Base-by-base conservation (phyloP, 106 monocot species). In the Allium cepa region DNA sequence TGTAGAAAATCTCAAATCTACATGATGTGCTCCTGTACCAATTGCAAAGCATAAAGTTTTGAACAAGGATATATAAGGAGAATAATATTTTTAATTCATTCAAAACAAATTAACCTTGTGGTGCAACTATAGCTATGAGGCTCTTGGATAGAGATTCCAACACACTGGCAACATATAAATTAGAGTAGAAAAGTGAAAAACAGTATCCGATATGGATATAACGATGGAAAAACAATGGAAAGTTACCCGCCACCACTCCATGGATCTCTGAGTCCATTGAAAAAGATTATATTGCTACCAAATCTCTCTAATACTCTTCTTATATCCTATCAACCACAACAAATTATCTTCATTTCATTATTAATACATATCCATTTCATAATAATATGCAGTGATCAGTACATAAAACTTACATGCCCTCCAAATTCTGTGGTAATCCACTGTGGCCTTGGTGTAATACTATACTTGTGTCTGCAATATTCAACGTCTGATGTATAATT, bases 161-260 rank as follows among this genome's bases (percentile, higher is more conserved):
- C 2, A 69, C 68, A 56, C 68, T 69, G 68, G 11, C 1, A 11
- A 10, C 10, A n/a, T 56, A 4, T 26, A 63, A 47, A 46, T 14
- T 22, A 60, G 36, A 36, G 36, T 36, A 36, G 36, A 36, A 36
- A 36, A 36, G 53, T 15, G 53, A 15, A 15, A 22, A 15, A 55
- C 53, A 15, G 53, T 55, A 55, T 55, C 2, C 7, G 0, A 55
- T 55, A 11, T 15, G 13, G 7, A 15, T 1, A 11, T 6, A 11
- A 15, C 7, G 13, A 11, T 7, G 53, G 53, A 55, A 55, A 12
- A 4, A 55, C 11, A 7, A 57, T 3, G 8, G 46, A 26, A 22
- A 58, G 11, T 69, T 82, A 79, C 78, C 85, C 81, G 78, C 78
- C 81, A 52, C 75, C 81, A 68, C 85, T 85, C 81, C 85, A 85